Evolutionary conservation across 2,329 filamentous ascomycete genomes (phyloP), one percentile per base, ranked within the genome.

Genomic region (Pleoardoris graminearum): DNA sequence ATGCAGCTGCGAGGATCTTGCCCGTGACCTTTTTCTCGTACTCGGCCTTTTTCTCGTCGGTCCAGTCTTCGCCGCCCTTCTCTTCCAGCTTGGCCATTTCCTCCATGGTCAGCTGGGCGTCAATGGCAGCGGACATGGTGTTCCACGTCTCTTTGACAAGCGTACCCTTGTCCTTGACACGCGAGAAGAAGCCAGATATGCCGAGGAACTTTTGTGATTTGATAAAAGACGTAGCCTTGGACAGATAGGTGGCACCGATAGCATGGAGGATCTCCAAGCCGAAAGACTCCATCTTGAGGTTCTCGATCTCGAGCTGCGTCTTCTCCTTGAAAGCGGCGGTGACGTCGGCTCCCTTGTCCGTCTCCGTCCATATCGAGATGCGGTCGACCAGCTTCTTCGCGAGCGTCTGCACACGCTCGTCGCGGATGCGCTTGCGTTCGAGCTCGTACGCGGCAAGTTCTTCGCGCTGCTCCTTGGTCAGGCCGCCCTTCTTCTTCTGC

Each of bases 201-300:
- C 94, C 94, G 53, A 99, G 86, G 78, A 96, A 95, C 76, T 97
- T 97, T 72, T 99, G 94, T 44, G 88, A 93, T 73, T 96, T 96
- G 60, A 99, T 82, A 69, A 97, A 87, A 1, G 87, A 87, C 1
- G 89, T 90, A 3, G 88, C 90, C 76, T 97, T 97, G 72, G 86
- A 85, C 23, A 94, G 77, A 74, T 99, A 99, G 3, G 91, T 96
- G 62, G 89, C 82, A 14, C 94, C 94, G 66, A 99, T 95, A 39
- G 94, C 92, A 74, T 97, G 93, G 43, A 97, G 80, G 63, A 97
- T 97, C 64, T 99, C 94, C 36, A 99, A 82, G 46, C 94, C 94
- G 65, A 99, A 99, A 0, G 90, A 95, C 77, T 99, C 94, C 91
- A 99, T 99, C 82, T 97, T 99, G 65, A 99, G 80, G 70, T 97